Conservation (phyloP, 805 yeast species). For the Alloascoidea hylecoeti region DNA sequence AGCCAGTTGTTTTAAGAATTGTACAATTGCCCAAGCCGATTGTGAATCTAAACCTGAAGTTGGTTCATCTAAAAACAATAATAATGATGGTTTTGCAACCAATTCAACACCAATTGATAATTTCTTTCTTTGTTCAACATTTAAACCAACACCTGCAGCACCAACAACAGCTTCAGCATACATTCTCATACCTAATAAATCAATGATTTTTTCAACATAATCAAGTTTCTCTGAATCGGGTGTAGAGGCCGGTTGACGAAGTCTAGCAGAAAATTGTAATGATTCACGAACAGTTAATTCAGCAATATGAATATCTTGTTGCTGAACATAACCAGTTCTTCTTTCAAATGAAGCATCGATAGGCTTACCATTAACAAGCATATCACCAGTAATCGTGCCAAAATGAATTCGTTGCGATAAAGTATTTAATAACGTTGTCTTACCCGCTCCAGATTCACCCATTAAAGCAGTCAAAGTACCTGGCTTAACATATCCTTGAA, state of each 20-base stretch:
- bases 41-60: conserved; percentile 48
- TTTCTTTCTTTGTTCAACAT: conserved; percentile 40
- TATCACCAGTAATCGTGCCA: conserved; percentile 45
- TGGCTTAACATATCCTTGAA: conserved; percentile 66
- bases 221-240: conserved; percentile 29
- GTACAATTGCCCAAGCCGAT: conserved; percentile 44
- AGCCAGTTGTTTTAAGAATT: conserved; percentile 33
- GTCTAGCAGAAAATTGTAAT: conserved; percentile 32
- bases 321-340: conserved; percentile 45
- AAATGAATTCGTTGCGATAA: conserved; percentile 37
- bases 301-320: conserved; percentile 39
- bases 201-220: conserved; percentile 36
- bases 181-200: conserved; percentile 32
- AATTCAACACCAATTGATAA: conserved; percentile 41
- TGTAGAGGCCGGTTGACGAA: conserved; percentile 28
- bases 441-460: conserved; percentile 59
- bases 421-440: conserved; percentile 39
- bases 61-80: conserved; percentile 44
- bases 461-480: conserved; percentile 58
- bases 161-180: conserved; percentile 42
- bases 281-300: conserved; percentile 40
- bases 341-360: conserved; percentile 35
- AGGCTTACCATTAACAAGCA: conserved; percentile 39
- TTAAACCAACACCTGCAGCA: conserved; percentile 30
- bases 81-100: conserved; percentile 37